These are phyloP conservation scores for Fusarium mundagurra DNA, from an alignment of 2,329 filamentous ascomycete species.

Conservation along the genomic window DNA sequence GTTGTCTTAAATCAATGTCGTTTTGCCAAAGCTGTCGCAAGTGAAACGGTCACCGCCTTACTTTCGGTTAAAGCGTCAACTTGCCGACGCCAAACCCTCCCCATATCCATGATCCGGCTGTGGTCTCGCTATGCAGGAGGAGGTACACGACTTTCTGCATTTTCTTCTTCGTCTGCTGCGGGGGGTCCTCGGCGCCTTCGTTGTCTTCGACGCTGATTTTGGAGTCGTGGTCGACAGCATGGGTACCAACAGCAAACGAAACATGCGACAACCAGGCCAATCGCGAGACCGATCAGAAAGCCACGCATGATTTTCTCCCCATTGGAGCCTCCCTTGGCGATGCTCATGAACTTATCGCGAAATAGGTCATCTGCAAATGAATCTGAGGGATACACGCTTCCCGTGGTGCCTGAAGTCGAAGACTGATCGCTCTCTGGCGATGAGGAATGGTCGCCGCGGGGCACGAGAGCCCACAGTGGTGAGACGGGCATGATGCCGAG, in stretches of 20 bases:
- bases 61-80: neutral
- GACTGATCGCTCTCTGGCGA: conserved; percentile 31
- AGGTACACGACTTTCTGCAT: conserved; percentile 11
- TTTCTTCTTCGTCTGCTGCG: conserved; percentile 28
- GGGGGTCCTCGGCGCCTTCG: conserved; percentile 32
- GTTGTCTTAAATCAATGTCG: neutral
- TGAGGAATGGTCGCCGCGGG: conserved; percentile 39
- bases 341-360: conserved; percentile 41
- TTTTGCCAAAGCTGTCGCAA: neutral
- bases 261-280: conserved; percentile 46
- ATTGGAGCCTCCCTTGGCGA: conserved; percentile 44
- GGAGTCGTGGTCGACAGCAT: conserved; percentile 39
- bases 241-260: conserved; percentile 49
- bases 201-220: conserved; percentile 30
- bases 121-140: conserved; percentile 8
- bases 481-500: conserved; percentile 23
- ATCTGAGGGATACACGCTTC: conserved; percentile 19
- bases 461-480: conserved; percentile 14
- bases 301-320: conserved; percentile 48
- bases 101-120: neutral
- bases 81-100: neutral
- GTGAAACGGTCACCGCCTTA: neutral
- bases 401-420: conserved; percentile 21
- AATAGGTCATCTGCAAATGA: conserved; percentile 42
- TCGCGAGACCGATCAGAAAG: conserved; percentile 48